Evolutionary conservation across 2,329 filamentous ascomycete genomes (phyloP), one percentile per base, ranked within the genome.

Genomic region (Colletotrichum sp.): DNA sequence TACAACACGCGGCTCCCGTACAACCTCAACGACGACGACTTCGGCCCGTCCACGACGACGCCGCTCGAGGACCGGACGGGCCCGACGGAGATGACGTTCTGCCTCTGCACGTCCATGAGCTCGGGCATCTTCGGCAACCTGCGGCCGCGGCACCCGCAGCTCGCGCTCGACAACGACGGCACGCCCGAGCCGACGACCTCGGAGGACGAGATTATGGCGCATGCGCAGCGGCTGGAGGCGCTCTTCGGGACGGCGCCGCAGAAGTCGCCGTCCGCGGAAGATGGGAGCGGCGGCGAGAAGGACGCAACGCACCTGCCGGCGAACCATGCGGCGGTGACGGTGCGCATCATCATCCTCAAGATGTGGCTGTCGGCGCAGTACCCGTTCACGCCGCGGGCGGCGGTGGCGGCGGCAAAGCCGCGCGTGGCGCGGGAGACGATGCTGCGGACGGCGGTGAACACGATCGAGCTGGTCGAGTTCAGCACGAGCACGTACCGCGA

Each of bases 1-100:
- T 89, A 86, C 77, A 87, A 89, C 77, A 89, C 89, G 2, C 82
- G 82, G 5, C 79, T 88, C 8, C 90, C 90, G 1, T 84, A 86
- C 15, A 90, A 91, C 71, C 80, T 92, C 55, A 87, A 92, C 80
- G 91, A 92, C 78, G 84, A 81, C 5, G 87, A 88, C 75, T 87
- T 90, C 60, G 85, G 84, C 3, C 87, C 87, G 0, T 83, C 84
- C 6, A 86, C 82, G 34, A 75, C 76, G 12, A 79, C 75, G 0
- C 83, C 85, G 6, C 80, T 87, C 3, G 71, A 79, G 8, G 83
- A 85, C 70, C 83, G 83, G 39, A 69, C 81, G 2, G 84, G 84
- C 3, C 85, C 85, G 6, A 84, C 86, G 0, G 87, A 88, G 22
- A 82, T 85, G 13, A 86, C 86, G 3, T 84, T 88, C 30, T 80